A percentile compares a stretch with the other conserved stretches of the same genome.
Evolutionary conservation across 768 basidiomycete species (phyloP).

Genomic region (Scleroderma citrinum): DNA sequence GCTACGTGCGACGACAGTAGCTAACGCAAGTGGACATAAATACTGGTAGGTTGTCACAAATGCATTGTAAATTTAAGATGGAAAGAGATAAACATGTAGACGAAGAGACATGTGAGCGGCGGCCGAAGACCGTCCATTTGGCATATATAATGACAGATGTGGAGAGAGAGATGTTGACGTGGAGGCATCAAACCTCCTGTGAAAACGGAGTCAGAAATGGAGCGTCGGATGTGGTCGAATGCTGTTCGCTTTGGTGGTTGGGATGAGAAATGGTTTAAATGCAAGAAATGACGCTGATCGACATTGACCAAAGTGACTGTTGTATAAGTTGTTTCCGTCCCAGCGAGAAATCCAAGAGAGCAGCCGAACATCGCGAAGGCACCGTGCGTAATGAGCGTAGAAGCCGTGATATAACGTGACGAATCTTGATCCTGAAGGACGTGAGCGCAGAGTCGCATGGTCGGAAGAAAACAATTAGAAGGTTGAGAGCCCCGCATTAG

Average conservation of each 20-base stretch:
- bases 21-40: conserved; percentile 28
- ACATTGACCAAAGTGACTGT: conserved; percentile 8
- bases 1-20: conserved; percentile 3
- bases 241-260: conserved; percentile 13
- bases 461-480: conserved; percentile 2
- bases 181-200: conserved; percentile 7
- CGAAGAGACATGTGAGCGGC: conserved; percentile 11
- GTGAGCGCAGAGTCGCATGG: conserved; percentile 8
- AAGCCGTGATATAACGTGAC: conserved; percentile 10
- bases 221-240: conserved; percentile 22
- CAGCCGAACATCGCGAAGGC: conserved; percentile 6
- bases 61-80: conserved; percentile 25
- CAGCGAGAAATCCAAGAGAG: conserved; percentile 7
- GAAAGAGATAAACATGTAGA: conserved; percentile 11
- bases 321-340: background rate
- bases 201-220: conserved; percentile 24
- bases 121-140: conserved; percentile 26
- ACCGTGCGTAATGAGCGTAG: conserved; percentile 9
- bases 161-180: conserved; percentile 3
- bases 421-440: conserved; percentile 8
- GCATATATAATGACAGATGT: conserved; percentile 24
- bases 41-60: conserved; percentile 16
- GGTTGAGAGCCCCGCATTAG: conserved; percentile 4
- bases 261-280: conserved; percentile 13
- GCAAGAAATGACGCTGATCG: conserved; percentile 5